phyloP scores from a whole-genome alignment of 768 basidiomycete species.

The Amanita thiersii region DNA sequence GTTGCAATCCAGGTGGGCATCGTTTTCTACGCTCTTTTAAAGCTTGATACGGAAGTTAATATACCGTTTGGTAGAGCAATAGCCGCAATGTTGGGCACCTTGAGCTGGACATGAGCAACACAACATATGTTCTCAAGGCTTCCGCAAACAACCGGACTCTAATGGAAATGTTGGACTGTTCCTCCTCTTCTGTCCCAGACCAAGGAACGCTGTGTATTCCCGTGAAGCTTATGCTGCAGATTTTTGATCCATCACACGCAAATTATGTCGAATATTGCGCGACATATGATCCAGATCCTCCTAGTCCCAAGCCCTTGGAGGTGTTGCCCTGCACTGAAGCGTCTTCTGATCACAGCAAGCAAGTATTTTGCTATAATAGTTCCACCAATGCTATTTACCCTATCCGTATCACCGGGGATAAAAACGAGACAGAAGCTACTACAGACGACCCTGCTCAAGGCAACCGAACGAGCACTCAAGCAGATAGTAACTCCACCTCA shows the following conservation, averaged over 20 bases:
- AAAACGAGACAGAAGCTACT: conserved; percentile 16
- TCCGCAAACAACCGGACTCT: no score
- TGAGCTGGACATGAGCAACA: no score
- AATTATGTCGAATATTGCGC: conserved; percentile 41
- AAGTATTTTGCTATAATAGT: conserved; percentile 51
- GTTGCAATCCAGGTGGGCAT: no score
- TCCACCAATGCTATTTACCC: conserved; percentile 43
- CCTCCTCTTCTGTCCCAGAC: background rate
- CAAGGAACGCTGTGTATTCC: background rate
- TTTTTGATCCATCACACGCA: conserved; percentile 7
- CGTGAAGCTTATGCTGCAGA: background rate
- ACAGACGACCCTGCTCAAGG: no score
- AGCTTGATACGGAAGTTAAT: no score
- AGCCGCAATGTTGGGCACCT: no score
- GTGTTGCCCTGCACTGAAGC: conserved; percentile 31
- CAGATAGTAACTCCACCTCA: no score
- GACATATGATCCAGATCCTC: conserved; percentile 50
- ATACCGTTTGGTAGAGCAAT: no score
- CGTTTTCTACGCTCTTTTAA: no score
- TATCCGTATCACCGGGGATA: conserved; percentile 29
- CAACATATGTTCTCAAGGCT: no score
- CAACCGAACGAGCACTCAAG: no score
- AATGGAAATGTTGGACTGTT: background rate
- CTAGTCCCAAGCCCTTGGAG: conserved; percentile 38
- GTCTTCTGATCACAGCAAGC: conserved; percentile 30